Base-by-base conservation (phyloP, 768 basidiomycete genomes). In the Strobilomyces echinocephalus region DNA sequence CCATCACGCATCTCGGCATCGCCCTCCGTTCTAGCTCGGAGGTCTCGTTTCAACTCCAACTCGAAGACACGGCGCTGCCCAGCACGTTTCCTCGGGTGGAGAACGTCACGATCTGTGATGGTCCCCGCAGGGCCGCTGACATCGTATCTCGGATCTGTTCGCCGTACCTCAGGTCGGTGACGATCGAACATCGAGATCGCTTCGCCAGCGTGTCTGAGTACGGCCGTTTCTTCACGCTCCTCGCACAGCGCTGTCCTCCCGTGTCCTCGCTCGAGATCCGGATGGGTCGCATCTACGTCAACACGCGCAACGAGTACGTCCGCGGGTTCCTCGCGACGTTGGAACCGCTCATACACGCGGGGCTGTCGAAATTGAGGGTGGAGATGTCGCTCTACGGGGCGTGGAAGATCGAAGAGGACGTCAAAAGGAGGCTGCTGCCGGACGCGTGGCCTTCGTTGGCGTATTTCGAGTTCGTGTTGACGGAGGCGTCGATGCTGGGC, bases 401-500 rank as follows among this genome's bases (percentile, higher is more conserved):
- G 6, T 59, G 52, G 49, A 49, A 44, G 28, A 47, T 54, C 8
- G 52, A 46, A 16, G 52, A 58, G 34, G 52, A 43, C 20, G 38
- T 59, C 43, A 54, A 41, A 40, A 41, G 15, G 41, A 54, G n/a
- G 52, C 16, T 59, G 14, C 40, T 34, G 12, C 34, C 39, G 0
- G 58, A 58, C 39, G 49, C 51, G 7, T 59, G 58, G 58, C 58
- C 52, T 40, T 53, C 52, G 0, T 16, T 59, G 34, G 31, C 35
- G 12, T 34, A 34, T 38, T 59, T 53, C n/a, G 58, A 57, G 31
- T 57, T 59, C 31, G 33, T 46, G 39, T 50, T 57, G 57, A 58
- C 18, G 24, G 57, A 58, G 31, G 50, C 47, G 1, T 57, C 43
- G 33, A 36, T 10, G 20, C 38, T 47, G 26, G 49, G 34, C 8